Conservation (phyloP, 164 flowering plant species). For the Annona squamosa region DNA sequence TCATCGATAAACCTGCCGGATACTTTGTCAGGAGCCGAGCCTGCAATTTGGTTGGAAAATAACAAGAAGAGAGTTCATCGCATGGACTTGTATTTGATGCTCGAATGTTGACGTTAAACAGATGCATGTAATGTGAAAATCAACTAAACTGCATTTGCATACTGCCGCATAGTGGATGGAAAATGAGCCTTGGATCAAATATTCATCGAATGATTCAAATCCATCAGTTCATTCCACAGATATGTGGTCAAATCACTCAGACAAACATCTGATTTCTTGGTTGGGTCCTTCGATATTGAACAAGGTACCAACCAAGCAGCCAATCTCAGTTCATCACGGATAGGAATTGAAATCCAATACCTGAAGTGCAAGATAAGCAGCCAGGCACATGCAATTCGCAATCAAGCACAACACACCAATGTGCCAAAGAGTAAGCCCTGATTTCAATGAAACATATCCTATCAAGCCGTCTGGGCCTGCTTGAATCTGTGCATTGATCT, state of each 20-base stretch:
- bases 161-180: too few species aligned
- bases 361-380: slow-evolving; percentile 82
- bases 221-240: too few species aligned
- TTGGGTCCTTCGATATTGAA: too few species aligned
- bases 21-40: slow-evolving; percentile 72
- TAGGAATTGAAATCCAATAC: slow-evolving; percentile 22
- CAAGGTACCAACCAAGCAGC: neutral
- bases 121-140: neutral
- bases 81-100: neutral
- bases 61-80: neutral
- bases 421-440: slow-evolving; percentile 69
- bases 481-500: slow-evolving; percentile 68
- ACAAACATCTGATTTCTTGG: too few species aligned
- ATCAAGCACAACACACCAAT: slow-evolving; percentile 80
- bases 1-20: slow-evolving; percentile 80
- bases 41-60: slow-evolving; percentile 30
- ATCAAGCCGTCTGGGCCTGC: slow-evolving; percentile 88
- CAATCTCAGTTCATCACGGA: neutral
- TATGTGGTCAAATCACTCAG: too few species aligned
- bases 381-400: slow-evolving; percentile 97
- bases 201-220: too few species aligned
- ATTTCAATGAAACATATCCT: slow-evolving; percentile 37
- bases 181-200: too few species aligned
- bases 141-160: too few species aligned
- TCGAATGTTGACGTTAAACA: neutral